A percentile compares a stretch with the other conserved stretches of the same genome.
Conservation (phyloP, 2,329 filamentous ascomycete species). For the Exophiala calicioides region DNA sequence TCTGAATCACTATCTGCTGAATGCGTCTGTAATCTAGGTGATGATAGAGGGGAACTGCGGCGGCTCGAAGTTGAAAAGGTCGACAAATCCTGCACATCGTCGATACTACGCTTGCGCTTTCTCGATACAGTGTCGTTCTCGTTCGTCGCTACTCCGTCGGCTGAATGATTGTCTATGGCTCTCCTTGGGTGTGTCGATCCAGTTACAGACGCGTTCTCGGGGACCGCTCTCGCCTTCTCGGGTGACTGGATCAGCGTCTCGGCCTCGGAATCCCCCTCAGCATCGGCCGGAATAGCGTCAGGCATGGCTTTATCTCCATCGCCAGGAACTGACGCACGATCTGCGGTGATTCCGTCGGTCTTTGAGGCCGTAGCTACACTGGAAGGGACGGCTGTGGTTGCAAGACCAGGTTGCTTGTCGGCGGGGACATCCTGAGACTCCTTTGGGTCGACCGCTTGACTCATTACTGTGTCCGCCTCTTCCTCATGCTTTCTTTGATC, state of each 20-base stretch:
- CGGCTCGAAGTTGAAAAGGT: constrained; percentile 27
- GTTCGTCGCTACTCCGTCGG: constrained; percentile 18
- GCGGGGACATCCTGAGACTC: constrained; percentile 17
- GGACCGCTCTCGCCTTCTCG: constrained; percentile 46
- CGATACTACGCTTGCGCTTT: constrained; percentile 31
- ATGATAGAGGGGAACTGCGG: constrained; percentile 32
- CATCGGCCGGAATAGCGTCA: constrained; percentile 25
- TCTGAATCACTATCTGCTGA: constrained; percentile 30
- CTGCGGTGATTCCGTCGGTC: constrained; percentile 9
- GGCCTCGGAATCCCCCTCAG: constrained; percentile 49
- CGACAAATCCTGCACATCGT: constrained; percentile 16
- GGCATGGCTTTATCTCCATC: constrained; percentile 34
- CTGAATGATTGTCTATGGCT: constrained; percentile 13
- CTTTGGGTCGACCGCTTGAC: constrained; percentile 12
- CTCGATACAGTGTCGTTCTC: constrained; percentile 25
- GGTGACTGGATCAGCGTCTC: constrained; percentile 53
- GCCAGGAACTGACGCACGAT: not conserved
- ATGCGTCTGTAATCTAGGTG: constrained; percentile 23
- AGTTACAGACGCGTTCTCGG: constrained; percentile 22
- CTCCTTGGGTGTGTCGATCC: constrained; percentile 11
- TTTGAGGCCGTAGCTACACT: constrained; percentile 8
- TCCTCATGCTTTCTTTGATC: constrained; percentile 26
- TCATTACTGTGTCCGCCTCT: constrained; percentile 24
- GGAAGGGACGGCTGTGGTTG: constrained; percentile 4
- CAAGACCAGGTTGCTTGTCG: constrained; percentile 7